These are phyloP conservation scores for Scytalidium lignicola DNA, from an alignment of 2,329 filamentous ascomycete species.

Conservation along the genomic window DNA sequence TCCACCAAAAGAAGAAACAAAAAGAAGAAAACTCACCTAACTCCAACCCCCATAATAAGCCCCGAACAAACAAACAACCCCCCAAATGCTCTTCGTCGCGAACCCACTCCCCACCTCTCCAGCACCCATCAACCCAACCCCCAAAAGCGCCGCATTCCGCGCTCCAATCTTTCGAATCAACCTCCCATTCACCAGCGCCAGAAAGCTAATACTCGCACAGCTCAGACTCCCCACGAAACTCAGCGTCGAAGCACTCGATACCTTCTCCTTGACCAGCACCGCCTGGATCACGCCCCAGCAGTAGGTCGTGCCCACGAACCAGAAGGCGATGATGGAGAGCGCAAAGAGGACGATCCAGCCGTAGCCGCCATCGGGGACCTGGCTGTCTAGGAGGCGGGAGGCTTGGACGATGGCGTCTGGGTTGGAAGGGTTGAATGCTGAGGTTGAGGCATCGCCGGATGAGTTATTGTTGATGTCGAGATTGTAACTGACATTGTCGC, in stretches of 20 bases:
- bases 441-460: not conserved
- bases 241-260: constrained; percentile 46
- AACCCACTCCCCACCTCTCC: constrained; percentile 45
- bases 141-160: constrained; percentile 39
- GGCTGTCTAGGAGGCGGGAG: constrained; percentile 39
- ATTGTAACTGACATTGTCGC: not conserved
- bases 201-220: constrained; percentile 43
- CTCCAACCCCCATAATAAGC: constrained; percentile 40
- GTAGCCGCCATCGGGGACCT: constrained; percentile 49
- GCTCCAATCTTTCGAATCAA: constrained; percentile 46
- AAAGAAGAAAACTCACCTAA: constrained; percentile 24
- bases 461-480: not conserved
- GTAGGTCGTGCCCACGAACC: constrained; percentile 51
- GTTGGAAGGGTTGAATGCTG: constrained; percentile 15
- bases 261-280: constrained; percentile 43
- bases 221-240: constrained; percentile 54
- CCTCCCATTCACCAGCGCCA: constrained; percentile 48
- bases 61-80: constrained; percentile 45
- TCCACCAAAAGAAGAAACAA: not conserved
- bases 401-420: constrained; percentile 34
- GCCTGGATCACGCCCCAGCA: constrained; percentile 58
- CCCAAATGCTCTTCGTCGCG: constrained; percentile 36
- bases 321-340: constrained; percentile 48
- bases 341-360: constrained; percentile 50
- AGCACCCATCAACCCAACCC: constrained; percentile 44